phyloP scores from a whole-genome alignment of 2,329 filamentous ascomycete genomes.

The Penicillium sp. region DNA sequence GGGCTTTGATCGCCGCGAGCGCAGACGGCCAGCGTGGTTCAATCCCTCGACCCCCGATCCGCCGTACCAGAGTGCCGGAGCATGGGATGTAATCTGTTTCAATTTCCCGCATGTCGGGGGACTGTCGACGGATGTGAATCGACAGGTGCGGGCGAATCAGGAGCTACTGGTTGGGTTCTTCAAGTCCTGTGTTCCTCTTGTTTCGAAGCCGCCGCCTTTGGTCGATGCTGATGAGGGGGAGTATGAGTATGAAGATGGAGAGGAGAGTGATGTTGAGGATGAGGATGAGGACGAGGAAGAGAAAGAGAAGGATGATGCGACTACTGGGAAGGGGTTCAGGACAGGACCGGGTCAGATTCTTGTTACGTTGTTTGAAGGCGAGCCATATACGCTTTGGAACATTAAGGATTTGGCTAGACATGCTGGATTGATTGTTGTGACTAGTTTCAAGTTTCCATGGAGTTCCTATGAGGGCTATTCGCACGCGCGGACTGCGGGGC shows the following conservation, averaged over 20 bases:
- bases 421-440: constrained; percentile 48
- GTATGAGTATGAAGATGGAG: constrained; percentile 23
- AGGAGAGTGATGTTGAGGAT: constrained; percentile 19
- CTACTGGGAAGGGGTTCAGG: constrained; percentile 22
- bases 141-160: constrained; percentile 92
- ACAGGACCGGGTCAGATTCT: constrained; percentile 61
- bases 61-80: constrained; percentile 27
- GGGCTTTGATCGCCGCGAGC: constrained; percentile 35
- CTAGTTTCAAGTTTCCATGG: constrained; percentile 53
- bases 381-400: constrained; percentile 97
- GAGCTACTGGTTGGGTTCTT: constrained; percentile 54
- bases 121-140: constrained; percentile 86
- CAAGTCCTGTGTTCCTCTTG: constrained; percentile 45
- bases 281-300: constrained; percentile 17
- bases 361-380: constrained; percentile 87
- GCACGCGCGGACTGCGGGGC: constrained; percentile 50
- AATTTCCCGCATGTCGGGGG: constrained; percentile 98
- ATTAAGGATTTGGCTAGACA: constrained; percentile 83
- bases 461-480: constrained; percentile 49
- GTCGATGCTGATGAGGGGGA: constrained; percentile 28
- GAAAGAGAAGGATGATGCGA: constrained; percentile 16
- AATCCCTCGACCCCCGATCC: constrained; percentile 16
- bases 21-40: constrained; percentile 33
- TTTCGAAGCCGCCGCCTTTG: constrained; percentile 32
- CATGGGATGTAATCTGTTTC: constrained; percentile 82